These are phyloP conservation scores for Fonsecaea nubica DNA, from an alignment of 2,329 filamentous ascomycete species.

Conservation along the genomic window DNA sequence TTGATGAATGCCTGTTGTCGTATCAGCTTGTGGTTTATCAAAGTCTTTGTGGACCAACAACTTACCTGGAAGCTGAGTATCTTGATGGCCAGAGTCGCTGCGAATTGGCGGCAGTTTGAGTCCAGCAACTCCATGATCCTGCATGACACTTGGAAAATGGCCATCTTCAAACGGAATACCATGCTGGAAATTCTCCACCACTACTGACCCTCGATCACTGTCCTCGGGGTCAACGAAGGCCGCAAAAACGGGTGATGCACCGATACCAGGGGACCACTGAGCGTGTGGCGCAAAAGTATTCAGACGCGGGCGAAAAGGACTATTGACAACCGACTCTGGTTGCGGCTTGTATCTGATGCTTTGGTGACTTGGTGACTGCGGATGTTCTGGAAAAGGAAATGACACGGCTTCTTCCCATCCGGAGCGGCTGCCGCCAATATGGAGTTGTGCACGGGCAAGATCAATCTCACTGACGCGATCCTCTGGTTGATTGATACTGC, in stretches of 20 bases:
- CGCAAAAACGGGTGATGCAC: background rate
- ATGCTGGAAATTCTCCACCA: background rate
- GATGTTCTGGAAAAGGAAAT: background rate
- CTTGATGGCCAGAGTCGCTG: background rate
- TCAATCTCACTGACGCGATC: background rate
- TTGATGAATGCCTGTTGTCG: background rate
- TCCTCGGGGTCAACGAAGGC: background rate
- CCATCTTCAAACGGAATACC: background rate
- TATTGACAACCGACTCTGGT: background rate
- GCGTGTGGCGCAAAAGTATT: background rate
- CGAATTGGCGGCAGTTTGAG: constrained; percentile 5
- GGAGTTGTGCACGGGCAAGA: background rate
- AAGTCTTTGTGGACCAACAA: background rate
- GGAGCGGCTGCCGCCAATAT: background rate
- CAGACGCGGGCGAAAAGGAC: background rate
- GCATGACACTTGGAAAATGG: background rate
- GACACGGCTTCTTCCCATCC: background rate
- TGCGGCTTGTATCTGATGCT: background rate
- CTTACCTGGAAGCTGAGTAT: background rate
- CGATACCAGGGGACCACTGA: background rate
- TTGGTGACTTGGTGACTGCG: background rate
- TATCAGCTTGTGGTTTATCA: background rate
- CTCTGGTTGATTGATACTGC: background rate
- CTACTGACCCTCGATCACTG: background rate
- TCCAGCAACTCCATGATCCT: background rate